phyloP scores from a whole-genome alignment of 2,329 filamentous ascomycete species.

The Sarocladiaceae sp. region DNA sequence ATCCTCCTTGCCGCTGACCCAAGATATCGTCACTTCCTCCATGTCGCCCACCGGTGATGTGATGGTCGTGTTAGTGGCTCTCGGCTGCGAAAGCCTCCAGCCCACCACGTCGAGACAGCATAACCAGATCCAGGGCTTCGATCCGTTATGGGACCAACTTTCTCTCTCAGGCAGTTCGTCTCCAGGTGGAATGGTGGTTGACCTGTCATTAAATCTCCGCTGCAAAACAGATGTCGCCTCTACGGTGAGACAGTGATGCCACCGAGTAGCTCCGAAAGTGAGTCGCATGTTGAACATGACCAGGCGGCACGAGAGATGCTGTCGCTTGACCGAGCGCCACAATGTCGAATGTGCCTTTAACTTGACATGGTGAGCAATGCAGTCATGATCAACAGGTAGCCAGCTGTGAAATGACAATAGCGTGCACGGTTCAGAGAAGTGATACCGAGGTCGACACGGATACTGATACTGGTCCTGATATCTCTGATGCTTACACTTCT shows the following conservation, averaged over 20 bases:
- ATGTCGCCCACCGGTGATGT: no score
- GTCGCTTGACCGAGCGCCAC: no score
- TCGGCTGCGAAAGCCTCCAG: no score
- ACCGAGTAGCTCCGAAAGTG: slow-evolving; percentile 3
- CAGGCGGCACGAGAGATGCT: neutral
- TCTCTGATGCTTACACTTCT: no score
- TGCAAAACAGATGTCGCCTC: neutral
- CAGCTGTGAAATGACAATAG: neutral
- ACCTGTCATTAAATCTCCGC: slow-evolving; percentile 7
- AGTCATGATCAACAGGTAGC: neutral
- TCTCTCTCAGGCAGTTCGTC: neutral
- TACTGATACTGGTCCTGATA: no score
- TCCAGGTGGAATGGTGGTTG: neutral
- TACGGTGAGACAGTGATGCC: slow-evolving; percentile 7
- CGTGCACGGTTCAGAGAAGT: neutral
- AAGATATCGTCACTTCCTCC: no score
- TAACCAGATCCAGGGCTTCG: slow-evolving; percentile 3
- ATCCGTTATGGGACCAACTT: slow-evolving; percentile 2
- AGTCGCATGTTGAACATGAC: neutral
- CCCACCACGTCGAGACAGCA: slow-evolving; percentile 1
- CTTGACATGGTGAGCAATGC: neutral
- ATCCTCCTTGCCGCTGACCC: neutral
- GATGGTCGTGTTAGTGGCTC: no score
- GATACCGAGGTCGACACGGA: no score
- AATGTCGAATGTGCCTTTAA: no score